Conservation (phyloP, 345 rosid genomes). For the Anacardium occidentale region DNA sequence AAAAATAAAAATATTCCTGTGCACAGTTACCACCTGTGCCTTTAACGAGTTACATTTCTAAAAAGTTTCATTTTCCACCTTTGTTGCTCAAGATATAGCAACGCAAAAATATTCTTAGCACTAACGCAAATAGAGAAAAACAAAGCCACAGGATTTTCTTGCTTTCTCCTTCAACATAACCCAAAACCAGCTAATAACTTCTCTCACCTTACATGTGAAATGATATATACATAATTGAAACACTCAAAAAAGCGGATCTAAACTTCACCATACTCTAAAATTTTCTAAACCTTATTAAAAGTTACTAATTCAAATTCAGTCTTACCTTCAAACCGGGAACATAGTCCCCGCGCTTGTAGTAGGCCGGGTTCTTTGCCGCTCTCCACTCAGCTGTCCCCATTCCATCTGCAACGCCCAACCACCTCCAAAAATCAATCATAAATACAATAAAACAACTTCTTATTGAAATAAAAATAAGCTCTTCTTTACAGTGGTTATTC, state of each 20-base stretch:
- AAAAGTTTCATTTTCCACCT: background rate
- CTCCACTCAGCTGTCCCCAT: conserved; percentile 99
- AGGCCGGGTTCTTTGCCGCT: conserved; percentile 85
- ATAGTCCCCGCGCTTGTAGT: conserved; percentile 97
- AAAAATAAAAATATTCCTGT: background rate
- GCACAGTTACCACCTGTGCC: background rate
- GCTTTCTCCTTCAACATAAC: background rate
- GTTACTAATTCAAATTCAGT: conserved; percentile 2
- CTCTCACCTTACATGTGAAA: background rate
- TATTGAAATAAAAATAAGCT: background rate
- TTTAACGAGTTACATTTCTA: background rate
- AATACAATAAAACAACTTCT: background rate
- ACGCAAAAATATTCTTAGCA: background rate
- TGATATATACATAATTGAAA: background rate
- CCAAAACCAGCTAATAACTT: background rate
- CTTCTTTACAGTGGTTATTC: conserved; percentile 83
- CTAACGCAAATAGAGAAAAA: too few species aligned
- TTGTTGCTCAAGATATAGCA: background rate
- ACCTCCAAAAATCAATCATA: conserved; percentile 13
- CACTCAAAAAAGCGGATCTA: background rate
- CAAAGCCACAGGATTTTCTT: background rate
- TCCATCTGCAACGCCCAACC: conserved; percentile 55
- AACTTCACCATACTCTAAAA: background rate
- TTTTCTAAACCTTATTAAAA: background rate
- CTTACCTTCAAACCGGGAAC: conserved; percentile 96